Evolutionary conservation across 176 grass and related monocot species (phyloP), one percentile per base, ranked within the genome.

Genomic region (Melocanna baccifera): DNA sequence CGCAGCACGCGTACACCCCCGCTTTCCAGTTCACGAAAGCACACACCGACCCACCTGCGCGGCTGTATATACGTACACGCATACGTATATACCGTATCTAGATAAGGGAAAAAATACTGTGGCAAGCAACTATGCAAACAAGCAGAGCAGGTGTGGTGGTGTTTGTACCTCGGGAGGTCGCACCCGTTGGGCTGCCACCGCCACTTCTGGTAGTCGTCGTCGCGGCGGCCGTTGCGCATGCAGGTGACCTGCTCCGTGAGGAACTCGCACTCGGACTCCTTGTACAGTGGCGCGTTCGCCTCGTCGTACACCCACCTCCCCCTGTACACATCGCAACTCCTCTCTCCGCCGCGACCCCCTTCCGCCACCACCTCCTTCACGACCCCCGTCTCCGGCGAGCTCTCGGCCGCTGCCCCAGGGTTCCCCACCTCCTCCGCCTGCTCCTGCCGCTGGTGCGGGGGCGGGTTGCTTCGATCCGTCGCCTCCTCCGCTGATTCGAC

Each of bases 181-280:
- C 94, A 97, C 13, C 71, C 90, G 62, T 90, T 81, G 30, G 94
- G 94, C 63, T 97, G 94, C 94, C 94, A 97, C 53, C 88, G 90
- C 94, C 94, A 97, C 75, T 94, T 94, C 94, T 97, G 94, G 81
- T 89, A 97, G 52, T 67, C 57, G 82, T 94, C 94, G 82, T 94
- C 92, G 63, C 55, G 85, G 71, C 94, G 89, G 87, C 94, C 94
- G 90, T 97, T 97, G 76, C 94, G 89, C 90, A 85, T 94, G 90
- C 94, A 97, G 80, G 90, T 92, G 74, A 97, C 94, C 86, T 97
- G 94, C 86, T 97, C 94, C 12, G 94, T 97, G 12, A 97, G 90
- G 90, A 97, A 97, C 61, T 83, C 43, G 88, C 94, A 97, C 16
- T 67, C 83, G 32, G 50, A 52, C 72, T 94, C 94, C 79, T 83